Evolutionary conservation across 108 stramenopile species (phyloP).

Genomic region (Fragilariopsis cylindrus): DNA sequence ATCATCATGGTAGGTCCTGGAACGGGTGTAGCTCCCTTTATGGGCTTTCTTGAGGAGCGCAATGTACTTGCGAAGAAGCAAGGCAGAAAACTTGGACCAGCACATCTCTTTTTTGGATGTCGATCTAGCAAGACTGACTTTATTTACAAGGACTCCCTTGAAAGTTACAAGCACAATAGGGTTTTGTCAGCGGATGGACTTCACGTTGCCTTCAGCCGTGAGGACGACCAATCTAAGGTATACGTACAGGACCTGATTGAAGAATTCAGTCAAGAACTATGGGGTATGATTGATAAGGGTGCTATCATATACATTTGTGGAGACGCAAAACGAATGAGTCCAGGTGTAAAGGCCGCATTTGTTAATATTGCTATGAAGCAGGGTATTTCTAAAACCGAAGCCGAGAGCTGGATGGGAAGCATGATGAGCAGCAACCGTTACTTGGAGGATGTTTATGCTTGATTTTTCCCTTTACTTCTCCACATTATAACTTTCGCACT

Average conservation of each 20-base stretch:
- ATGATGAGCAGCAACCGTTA: too few relatives aligned
- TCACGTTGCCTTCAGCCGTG: conserved; percentile 19
- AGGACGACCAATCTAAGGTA: neutral
- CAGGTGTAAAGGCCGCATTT: too few relatives aligned
- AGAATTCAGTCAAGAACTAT: neutral
- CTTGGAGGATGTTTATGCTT: too few relatives aligned
- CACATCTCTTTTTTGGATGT: conserved; percentile 37
- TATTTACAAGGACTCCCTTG: conserved; percentile 14
- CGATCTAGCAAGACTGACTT: conserved; percentile 17
- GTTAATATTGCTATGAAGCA: too few relatives aligned
- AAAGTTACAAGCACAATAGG: neutral
- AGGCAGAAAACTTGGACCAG: neutral
- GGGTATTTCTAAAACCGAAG: too few relatives aligned
- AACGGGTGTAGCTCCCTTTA: conserved; percentile 32
- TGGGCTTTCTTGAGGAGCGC: conserved; percentile 30
- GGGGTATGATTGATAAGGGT: neutral
- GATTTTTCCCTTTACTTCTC: too few relatives aligned
- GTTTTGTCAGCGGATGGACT: neutral
- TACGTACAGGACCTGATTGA: conserved; percentile 32
- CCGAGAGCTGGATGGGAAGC: too few relatives aligned
- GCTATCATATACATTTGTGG: conserved; percentile 31
- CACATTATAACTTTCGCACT: too few relatives aligned
- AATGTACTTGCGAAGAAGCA: neutral
- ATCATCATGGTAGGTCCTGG: conserved; percentile 36
- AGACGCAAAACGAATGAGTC: conserved; percentile 2